phyloP scores from a whole-genome alignment of 2,329 filamentous ascomycete genomes.

The Fusarium torulosum region DNA sequence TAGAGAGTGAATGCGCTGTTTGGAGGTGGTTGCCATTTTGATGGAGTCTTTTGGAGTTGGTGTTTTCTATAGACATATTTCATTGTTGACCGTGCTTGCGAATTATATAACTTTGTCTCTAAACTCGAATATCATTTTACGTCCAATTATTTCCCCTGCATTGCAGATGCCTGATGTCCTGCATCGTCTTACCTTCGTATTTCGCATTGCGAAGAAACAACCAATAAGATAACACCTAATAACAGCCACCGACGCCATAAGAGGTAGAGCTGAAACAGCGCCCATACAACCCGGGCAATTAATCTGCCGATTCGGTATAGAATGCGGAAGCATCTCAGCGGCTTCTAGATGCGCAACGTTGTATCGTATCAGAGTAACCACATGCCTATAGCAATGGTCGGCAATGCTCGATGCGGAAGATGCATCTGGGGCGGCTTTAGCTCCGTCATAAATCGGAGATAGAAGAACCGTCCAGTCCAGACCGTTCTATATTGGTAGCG shows the following conservation, averaged over 20 bases:
- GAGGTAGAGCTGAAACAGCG: background rate
- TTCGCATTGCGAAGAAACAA: constrained; percentile 14
- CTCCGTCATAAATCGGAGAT: no score
- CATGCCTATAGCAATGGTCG: background rate
- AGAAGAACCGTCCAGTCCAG: background rate
- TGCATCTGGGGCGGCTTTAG: background rate
- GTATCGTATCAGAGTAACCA: background rate
- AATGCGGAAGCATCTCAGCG: background rate
- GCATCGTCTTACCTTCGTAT: constrained; percentile 25
- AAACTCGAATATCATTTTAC: accelerated
- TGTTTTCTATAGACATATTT: background rate
- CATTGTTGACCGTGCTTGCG: no score
- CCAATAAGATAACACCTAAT: constrained; percentile 13
- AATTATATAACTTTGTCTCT: constrained; percentile 8
- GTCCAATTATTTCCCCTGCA: background rate
- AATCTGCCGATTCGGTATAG: background rate
- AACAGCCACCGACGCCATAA: constrained; percentile 21
- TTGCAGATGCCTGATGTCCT: constrained; percentile 17
- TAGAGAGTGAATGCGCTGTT: background rate
- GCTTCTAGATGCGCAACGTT: background rate
- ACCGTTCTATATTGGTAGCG: background rate
- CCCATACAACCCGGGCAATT: background rate
- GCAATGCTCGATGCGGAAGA: background rate
- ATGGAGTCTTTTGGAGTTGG: no score
- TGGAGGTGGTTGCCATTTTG: constrained; percentile 14